Base-by-base conservation (phyloP, 2,329 filamentous ascomycete species). In the Botrytis galanthina region DNA sequence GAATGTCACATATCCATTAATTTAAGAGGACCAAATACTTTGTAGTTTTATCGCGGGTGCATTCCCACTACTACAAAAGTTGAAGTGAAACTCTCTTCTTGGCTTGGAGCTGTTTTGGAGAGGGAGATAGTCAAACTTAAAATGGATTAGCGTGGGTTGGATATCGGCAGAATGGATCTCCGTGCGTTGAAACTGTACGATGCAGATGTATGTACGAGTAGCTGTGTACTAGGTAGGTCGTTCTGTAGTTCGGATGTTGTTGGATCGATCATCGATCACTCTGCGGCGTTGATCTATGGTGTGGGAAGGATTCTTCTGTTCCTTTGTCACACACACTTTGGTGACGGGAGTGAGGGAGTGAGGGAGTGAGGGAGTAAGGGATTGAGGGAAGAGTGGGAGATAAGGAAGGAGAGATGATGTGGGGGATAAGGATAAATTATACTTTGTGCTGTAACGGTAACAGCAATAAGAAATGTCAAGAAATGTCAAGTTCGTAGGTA, bases 61-160 rank as follows among this genome's bases (percentile, higher is more conserved):
- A 54, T 29, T 54, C 64, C 68, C 68, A 70, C 54, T 20, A 62
- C 68, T 39, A 44, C 48, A 32, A 37, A 22, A 68, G 32, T 39
- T 54, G 42, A 64, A 37, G 54, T 71, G 69, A 64, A 71, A 71
- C 69, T 35, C 39, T 57, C 61, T 57, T 39, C 48, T 68, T 68
- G 48, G 48, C 66, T 57, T 37, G 48, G 48, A 68, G 26, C 35
- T 68, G 66, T 68, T 68, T 57, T 57, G 37, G 37, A 68, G 48
- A 68, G 35, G 54, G 29, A 4, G 14, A 39, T 46, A 44, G 26
- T 32, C 48, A 68, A 32, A 57, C n/a, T 57, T 29, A 16, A 48
- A 42, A 9, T 9, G 35, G 54, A 60, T 42, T 66, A 67, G 70
- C 37, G 70, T 54, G 35, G 18, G 35, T 29, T n/a, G 18, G 46